Base-by-base conservation (phyloP, 1,139 yeast genomes). In the Waltiozyma sp. region DNA sequence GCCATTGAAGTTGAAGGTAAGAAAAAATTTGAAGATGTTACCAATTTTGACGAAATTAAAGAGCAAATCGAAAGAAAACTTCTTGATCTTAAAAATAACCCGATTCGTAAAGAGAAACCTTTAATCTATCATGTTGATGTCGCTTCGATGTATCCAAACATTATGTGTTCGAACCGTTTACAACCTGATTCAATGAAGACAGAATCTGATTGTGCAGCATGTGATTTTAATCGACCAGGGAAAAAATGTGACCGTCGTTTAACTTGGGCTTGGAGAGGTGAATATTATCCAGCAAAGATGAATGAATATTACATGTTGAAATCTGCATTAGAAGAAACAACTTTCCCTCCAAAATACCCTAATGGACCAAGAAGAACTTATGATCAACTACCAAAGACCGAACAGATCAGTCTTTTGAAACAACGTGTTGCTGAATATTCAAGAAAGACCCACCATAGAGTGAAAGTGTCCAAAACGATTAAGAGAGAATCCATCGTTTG, bases 211-310 rank as follows among this genome's bases (percentile, higher is more conserved):
- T 93, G 98, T 66, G 98, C 98, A 1, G 78, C 95, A 36, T 93
- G 99, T 68, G 98, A 93, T 56, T 93, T 88, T 63, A 93, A 93
- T 59, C 71, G 95, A 44, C 97, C 97, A 0, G 97, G 95, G 3
- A 91, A 91, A 56, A 74, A 71, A 14, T 93, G 99, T 68, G 98
- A 91, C 55, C 70, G 98, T 58, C 68, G 93, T 47, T 66, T 93
- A 45, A 87, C 91, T 0, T 93, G 99, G 99, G 73, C 96, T 4
- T 93, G 99, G 98, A 79, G 98, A 68, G 99, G 97, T 44, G 98
- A 93, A 56, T 93, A 72, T 55, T 83, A 71, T 51, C 98, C 98
- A 0, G 88, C 97, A 0, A 82, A 86, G 59, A 80, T 79, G 75
- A 88, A 84, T 54, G 98, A 93, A 56, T 91, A 91, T 59, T 76